Base-by-base conservation (phyloP, 768 basidiomycete genomes). In the Boletus sp. region DNA sequence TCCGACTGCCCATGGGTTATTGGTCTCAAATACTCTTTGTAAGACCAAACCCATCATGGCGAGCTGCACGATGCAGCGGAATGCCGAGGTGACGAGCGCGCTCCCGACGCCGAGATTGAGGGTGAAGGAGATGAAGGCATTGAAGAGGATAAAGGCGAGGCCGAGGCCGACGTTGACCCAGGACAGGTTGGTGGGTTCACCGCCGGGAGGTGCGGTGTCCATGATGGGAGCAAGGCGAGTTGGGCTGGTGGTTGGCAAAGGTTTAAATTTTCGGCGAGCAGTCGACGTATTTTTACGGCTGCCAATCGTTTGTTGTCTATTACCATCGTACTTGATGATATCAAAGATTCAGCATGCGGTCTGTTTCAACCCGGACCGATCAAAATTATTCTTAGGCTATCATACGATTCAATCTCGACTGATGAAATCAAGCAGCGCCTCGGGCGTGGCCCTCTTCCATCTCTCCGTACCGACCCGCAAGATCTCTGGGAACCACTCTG, bases 121-220 rank as follows among this genome's bases (percentile, higher is more conserved):
- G 1, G 75, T 58, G 7, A 77, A 72, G 2, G 92, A 93, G 7
- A 93, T 56, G 23, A 81, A 56, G 6, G 85, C 80, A 72, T 92
- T 82, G 65, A 93, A 80, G 37, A 83, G 64, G 64, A 95, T 82
- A 69, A 95, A 94, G 3, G 79, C 70, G 62, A 93, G 79, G 0
- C 83, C 89, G 53, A 93, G 77, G 29, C 74, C 80, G 50, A 95
- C 88, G 64, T 93, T 90, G n/a, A 69, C 55, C 87, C 87, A 93
- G 34, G 72, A 75, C 43, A 93, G 70, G 51, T 74, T 61, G 27
- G 72, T 63, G 0, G 50, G 38, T 23, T 34, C 55, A 25, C 50
- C 42, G 13, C 50, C 42, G 15, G 68, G 63, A 2, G 68, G 63
- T 6, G 64, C 32, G 17, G 56, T 39, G 39, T 74, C 75, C 76